Base-by-base conservation (phyloP, 1,139 yeast genomes). In the Pneumocystis wakefieldiae region DNA sequence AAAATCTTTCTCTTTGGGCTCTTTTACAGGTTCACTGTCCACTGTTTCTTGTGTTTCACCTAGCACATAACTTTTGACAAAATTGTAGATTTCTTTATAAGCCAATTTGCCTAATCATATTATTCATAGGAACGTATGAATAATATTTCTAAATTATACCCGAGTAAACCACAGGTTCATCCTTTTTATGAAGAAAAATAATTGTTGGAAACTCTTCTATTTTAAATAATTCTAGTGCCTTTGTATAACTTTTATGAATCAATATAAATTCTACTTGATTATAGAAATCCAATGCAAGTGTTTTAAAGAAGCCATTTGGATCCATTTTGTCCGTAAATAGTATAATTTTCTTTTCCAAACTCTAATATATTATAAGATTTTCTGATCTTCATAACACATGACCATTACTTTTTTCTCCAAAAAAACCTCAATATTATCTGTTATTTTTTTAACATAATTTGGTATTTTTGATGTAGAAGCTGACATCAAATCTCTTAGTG, bases 401-500 rank as follows among this genome's bases (percentile, higher is more conserved):
- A 37, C 39, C 10, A 14, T 19, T 17, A 36, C 61, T 39, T 10
- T 19, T 12, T 12, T 59, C 3, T 48, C 19, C 24, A 48, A 48
- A 48, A 48, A 48, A 8, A 24, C 14, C 3, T 19, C n/a, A 24
- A 48, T 24, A 19, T 38, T 38, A 10, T 10, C 35, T 19, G 58
- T 8, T 19, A 60, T 24, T 62, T 55, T 62, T 64, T 36, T 41
- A 28, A 63, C 61, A 28, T 15, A 37, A n/a, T 62, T 42, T 1
- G 63, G 61, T 62, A 64, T 64, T 28, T 57, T 32, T 19, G 55
- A 32, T 7, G 28, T 38, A n/a, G 32, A 24, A 15, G 42, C 41
- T 14, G 24, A 59, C 17, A 61, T 55, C 32, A 64, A 58, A 19
- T 60, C 65, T 41, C 35, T 61, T 37, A 60, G 60, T 2, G 66